These are phyloP conservation scores for Nigrospora sphaerica DNA, from an alignment of 2,329 filamentous ascomycete genomes.

Conservation along the genomic window DNA sequence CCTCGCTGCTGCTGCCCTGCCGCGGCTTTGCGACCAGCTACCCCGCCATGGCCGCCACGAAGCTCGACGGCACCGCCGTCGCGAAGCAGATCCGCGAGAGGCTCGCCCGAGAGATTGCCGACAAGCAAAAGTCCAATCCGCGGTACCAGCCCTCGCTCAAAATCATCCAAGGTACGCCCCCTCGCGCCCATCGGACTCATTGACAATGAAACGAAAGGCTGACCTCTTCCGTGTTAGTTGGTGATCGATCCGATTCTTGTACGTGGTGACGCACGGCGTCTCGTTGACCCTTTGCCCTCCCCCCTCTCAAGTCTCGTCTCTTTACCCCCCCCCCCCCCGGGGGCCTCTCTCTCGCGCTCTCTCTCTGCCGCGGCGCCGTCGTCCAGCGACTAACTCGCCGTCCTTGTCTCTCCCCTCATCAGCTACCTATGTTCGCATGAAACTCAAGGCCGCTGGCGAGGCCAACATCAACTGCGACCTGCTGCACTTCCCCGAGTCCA, in stretches of 20 bases:
- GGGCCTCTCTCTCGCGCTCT: no score
- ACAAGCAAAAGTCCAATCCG: slow-evolving; percentile 75
- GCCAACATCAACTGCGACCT: slow-evolving; percentile 86
- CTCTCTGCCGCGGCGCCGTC: no score
- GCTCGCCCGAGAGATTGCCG: slow-evolving; percentile 71
- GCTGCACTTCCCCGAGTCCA: slow-evolving; percentile 73
- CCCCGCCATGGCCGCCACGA: slow-evolving; percentile 72
- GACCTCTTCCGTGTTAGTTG: slow-evolving; percentile 51
- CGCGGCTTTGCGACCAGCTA: slow-evolving; percentile 39
- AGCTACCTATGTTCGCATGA: slow-evolving; percentile 99
- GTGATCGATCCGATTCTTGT: slow-evolving; percentile 89
- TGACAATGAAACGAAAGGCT: slow-evolving; percentile 4
- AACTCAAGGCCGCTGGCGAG: slow-evolving; percentile 94
- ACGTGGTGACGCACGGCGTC: slow-evolving; percentile 25
- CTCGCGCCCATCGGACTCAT: neutral
- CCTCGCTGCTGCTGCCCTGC: slow-evolving; percentile 2
- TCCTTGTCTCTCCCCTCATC: slow-evolving; percentile 9
- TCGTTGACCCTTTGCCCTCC: no score
- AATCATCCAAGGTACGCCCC: slow-evolving; percentile 78
- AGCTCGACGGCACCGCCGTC: slow-evolving; percentile 94
- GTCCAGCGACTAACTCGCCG: slow-evolving; percentile 19
- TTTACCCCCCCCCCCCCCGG: no score
- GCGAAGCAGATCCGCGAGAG: slow-evolving; percentile 84
- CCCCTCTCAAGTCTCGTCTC: no score
- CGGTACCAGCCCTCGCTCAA: slow-evolving; percentile 84